These are phyloP conservation scores for Phytomonas serpens DNA, from an alignment of 208 protist genomes.

Conservation along the genomic window DNA sequence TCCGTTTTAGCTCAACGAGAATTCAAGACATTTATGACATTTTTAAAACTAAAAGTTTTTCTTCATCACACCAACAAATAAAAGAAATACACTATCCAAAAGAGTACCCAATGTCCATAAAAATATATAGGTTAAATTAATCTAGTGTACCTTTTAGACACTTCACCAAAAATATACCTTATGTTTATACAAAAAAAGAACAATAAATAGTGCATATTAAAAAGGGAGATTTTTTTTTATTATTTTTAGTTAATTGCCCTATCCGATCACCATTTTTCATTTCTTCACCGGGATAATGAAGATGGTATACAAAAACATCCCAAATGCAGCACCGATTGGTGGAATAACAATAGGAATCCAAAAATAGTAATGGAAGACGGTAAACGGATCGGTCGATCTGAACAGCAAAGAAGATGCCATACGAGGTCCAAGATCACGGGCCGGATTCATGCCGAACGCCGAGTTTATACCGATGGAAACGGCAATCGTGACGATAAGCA, in stretches of 20 bases:
- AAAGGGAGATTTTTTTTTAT: background rate
- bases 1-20: no score
- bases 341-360: conserved; percentile 28
- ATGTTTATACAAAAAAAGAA: background rate
- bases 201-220: background rate
- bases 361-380: conserved; percentile 35
- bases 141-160: background rate
- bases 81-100: no score
- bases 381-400: conserved; percentile 22
- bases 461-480: conserved; percentile 30
- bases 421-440: conserved; percentile 36
- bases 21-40: no score
- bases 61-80: no score
- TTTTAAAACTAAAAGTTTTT: no score
- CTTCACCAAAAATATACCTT: background rate
- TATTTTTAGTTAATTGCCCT: background rate
- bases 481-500: conserved; percentile 34
- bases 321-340: conserved; percentile 23
- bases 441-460: conserved; percentile 40
- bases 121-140: no score
- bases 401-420: conserved; percentile 31
- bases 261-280: background rate
- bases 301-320: conserved; percentile 32
- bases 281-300: conserved; percentile 22
- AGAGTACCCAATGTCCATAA: no score